Percentiles rank a stretch among this genome's conserved stretches.
Conservation (phyloP, 176 grass and related monocot species). For the Ananas comosus region DNA sequence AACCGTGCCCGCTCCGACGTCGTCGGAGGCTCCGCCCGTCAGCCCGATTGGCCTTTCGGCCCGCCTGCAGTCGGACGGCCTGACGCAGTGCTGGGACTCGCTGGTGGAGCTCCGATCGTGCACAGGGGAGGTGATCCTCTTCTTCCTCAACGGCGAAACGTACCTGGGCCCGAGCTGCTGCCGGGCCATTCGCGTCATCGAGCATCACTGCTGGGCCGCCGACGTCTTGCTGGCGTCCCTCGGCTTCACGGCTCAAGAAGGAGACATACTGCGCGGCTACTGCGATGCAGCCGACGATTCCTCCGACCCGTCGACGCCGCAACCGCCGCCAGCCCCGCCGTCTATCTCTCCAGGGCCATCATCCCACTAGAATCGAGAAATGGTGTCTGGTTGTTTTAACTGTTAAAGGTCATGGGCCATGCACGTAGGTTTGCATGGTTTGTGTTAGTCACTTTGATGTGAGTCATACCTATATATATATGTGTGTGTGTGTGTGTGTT, state of each 20-base stretch:
- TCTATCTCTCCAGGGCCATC: neutral
- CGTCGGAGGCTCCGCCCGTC: neutral
- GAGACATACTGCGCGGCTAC: conserved; percentile 56
- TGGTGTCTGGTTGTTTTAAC: no score
- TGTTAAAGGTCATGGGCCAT: no score
- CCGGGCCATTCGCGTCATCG: conserved; percentile 51
- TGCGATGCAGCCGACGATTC: conserved; percentile 27
- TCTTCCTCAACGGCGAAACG: conserved; percentile 61
- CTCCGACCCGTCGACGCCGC: neutral
- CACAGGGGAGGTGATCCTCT: conserved; percentile 73
- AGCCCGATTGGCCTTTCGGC: conserved; percentile 3
- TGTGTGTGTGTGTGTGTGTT: no score
- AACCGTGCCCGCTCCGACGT: neutral
- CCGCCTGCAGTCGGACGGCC: conserved; percentile 26
- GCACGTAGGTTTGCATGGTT: no score
- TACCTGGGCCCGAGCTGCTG: conserved; percentile 59
- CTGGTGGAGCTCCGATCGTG: conserved; percentile 60
- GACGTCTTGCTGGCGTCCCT: conserved; percentile 50
- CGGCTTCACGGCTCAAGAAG: conserved; percentile 58
- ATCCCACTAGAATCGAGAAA: neutral
- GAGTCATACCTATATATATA: no score
- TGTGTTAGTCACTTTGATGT: no score
- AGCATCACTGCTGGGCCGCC: conserved; percentile 63
- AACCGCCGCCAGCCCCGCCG: conserved; percentile 1
- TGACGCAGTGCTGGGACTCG: conserved; percentile 57